phyloP scores from a whole-genome alignment of 768 basidiomycete genomes.

The Rubroboletus satanas region DNA sequence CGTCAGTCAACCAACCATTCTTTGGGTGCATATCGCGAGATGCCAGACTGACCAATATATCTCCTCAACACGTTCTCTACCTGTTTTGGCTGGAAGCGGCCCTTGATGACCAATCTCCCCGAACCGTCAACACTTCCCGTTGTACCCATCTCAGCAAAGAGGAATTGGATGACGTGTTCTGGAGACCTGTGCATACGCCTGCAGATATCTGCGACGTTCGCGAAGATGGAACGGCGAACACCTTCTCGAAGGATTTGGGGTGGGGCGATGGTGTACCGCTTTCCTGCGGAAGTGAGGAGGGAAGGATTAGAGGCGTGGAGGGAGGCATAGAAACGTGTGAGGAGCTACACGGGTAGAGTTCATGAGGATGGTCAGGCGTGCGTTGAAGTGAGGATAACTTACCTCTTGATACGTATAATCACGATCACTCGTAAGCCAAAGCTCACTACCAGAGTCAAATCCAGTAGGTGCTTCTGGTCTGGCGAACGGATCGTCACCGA shows the following conservation, averaged over 20 bases:
- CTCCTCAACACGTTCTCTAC: constrained; percentile 94
- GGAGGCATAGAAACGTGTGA: constrained; percentile 86
- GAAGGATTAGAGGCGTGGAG: constrained; percentile 94
- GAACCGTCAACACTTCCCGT: constrained; percentile 92
- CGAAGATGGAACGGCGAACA: constrained; percentile 96
- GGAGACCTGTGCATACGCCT: constrained; percentile 97
- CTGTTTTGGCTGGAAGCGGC: constrained; percentile 97
- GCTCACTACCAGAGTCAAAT: constrained; percentile 72
- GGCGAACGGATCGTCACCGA: constrained; percentile 87
- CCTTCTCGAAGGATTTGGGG: constrained; percentile 93
- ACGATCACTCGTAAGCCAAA: constrained; percentile 90
- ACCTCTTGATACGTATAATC: constrained; percentile 97
- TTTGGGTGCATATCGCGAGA: not conserved
- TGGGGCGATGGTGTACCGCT: constrained; percentile 96
- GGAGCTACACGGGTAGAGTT: constrained; percentile 51
- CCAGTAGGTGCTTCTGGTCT: constrained; percentile 50
- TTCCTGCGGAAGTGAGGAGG: constrained; percentile 77
- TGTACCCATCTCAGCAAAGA: constrained; percentile 98
- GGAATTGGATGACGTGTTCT: constrained; percentile 95
- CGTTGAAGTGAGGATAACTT: constrained; percentile 13
- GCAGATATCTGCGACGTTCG: constrained; percentile 96
- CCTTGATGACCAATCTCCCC: constrained; percentile 92
- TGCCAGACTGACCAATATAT: constrained; percentile 76
- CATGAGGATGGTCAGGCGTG: not conserved
- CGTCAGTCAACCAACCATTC: not conserved